Base-by-base conservation (phyloP, 768 basidiomycete species). In the Trametes punicea region DNA sequence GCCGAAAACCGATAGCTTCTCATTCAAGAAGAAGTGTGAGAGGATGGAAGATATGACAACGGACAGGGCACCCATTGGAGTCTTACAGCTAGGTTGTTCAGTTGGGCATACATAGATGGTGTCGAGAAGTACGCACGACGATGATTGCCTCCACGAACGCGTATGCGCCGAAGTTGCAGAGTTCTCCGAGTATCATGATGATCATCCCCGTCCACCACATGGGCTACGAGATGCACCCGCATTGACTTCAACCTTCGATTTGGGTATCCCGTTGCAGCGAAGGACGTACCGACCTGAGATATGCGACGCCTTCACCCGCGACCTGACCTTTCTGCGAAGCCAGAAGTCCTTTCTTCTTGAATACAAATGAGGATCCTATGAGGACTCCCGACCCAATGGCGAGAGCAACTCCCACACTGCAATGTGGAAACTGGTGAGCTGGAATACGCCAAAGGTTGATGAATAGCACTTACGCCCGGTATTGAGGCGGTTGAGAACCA, bases 31-130 rank as follows among this genome's bases (percentile, higher is more conserved):
- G 64, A 95, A 79, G 40, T 91, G 93, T 6, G 93, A 93, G 16
- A 96, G 76, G 30, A 94, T 88, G 51, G 93, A 90, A 68, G 88
- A 95, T 59, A 97, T 77, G 62, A 98, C 95, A 60, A 98, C 94
- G 9, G 92, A 93, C 46, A 98, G 80, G 4, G 93, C 93, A 29
- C 95, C 95, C 64, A 98, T 81, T 1, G 95, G 94, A 42, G 94
- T 97, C 85, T 87, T 59, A 53, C 18, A 20, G 41, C n/a, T n/a
- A n/a, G 2, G 2, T 6, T 10, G 21, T 9, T 42, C 41, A 42
- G 41, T 20, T 23, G 41, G 41, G 21, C 39, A 40, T 31, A 20
- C 39, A 18, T 18, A 3, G 21, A 27, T 34, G 18, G 44, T 45
- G 11, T 6, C 25, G 13, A 39, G 33, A 20, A 25, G 18, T 45